A percentile compares a stretch with the other conserved stretches of the same genome.
These are phyloP conservation scores for Clonostachys byssicola DNA, from an alignment of 2,329 filamentous ascomycete genomes.

Conservation along the genomic window DNA sequence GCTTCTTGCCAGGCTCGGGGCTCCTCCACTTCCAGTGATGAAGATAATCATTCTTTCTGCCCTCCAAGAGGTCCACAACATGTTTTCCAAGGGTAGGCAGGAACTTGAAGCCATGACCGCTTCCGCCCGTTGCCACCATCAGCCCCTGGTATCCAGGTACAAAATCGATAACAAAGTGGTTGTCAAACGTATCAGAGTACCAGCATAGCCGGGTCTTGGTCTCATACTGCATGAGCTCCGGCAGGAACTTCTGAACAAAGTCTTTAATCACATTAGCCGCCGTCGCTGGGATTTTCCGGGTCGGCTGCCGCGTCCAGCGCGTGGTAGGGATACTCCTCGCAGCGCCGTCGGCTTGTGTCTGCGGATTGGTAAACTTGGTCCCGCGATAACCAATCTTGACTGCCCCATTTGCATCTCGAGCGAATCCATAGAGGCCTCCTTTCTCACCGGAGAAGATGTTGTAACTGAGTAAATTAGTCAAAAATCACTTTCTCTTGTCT, in stretches of 20 bases:
- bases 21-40: constrained; percentile 5
- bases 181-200: constrained; percentile 25
- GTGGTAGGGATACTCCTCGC: constrained; percentile 33
- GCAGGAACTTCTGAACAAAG: constrained; percentile 32
- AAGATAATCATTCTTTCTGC: constrained; percentile 2
- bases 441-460: constrained; percentile 8
- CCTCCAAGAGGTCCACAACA: constrained; percentile 4
- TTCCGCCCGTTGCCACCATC: constrained; percentile 57
- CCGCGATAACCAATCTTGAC: constrained; percentile 21
- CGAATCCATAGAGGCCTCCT: constrained; percentile 18
- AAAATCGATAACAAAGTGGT: constrained; percentile 23
- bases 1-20: background rate
- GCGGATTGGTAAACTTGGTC: constrained; percentile 30
- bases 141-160: constrained; percentile 51
- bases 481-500: no score
- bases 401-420: constrained; percentile 11
- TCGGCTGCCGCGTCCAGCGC: constrained; percentile 18
- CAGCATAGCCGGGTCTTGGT: constrained; percentile 46
- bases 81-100: constrained; percentile 5
- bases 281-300: constrained; percentile 9
- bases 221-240: constrained; percentile 26
- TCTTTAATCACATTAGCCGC: background rate
- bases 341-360: constrained; percentile 20
- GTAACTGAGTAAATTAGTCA: no score
- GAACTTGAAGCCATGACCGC: constrained; percentile 60